A percentile compares a stretch with the other conserved stretches of the same genome.
Evolutionary conservation across 345 rosid species (phyloP).

Genomic region (Eucalyptus globulus): DNA sequence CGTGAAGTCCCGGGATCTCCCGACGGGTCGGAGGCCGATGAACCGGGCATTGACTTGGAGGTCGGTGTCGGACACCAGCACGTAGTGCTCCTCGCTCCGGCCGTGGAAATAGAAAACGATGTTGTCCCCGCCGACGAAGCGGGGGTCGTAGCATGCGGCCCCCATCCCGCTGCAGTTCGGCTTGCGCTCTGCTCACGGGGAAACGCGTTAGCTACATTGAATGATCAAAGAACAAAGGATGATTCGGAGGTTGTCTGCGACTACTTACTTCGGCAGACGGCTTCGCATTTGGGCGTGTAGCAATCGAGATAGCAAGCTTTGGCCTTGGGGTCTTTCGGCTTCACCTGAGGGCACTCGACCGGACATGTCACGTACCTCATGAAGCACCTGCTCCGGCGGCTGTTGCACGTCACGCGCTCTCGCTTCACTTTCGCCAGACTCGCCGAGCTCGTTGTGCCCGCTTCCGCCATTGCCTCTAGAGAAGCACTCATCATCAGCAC

Average conservation of each 20-base stretch:
- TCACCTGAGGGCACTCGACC: background rate
- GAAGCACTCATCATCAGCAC: background rate
- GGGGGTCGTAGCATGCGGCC: constrained; percentile 1
- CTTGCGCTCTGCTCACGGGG: background rate
- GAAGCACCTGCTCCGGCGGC: background rate
- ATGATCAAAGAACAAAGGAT: background rate
- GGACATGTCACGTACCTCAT: background rate
- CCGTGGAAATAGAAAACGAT: constrained; percentile 7
- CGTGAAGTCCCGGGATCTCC: background rate
- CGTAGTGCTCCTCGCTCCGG: background rate
- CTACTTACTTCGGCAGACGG: background rate
- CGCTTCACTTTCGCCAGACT: background rate
- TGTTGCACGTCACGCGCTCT: background rate
- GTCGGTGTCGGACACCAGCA: background rate
- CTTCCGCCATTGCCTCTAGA: background rate
- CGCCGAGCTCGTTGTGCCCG: background rate
- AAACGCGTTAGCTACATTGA: background rate
- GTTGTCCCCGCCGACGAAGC: constrained; percentile 3
- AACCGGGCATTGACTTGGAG: constrained; percentile 7
- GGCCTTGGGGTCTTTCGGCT: background rate
- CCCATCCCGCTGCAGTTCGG: background rate
- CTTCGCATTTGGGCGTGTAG: background rate
- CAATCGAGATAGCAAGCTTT: background rate
- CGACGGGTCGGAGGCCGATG: constrained; percentile 1
- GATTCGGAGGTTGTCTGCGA: background rate